A percentile compares a stretch with the other conserved stretches of the same genome.
Evolutionary conservation across 1,139 yeast species (phyloP).

Genomic region (Blastobotrys arbuscula): DNA sequence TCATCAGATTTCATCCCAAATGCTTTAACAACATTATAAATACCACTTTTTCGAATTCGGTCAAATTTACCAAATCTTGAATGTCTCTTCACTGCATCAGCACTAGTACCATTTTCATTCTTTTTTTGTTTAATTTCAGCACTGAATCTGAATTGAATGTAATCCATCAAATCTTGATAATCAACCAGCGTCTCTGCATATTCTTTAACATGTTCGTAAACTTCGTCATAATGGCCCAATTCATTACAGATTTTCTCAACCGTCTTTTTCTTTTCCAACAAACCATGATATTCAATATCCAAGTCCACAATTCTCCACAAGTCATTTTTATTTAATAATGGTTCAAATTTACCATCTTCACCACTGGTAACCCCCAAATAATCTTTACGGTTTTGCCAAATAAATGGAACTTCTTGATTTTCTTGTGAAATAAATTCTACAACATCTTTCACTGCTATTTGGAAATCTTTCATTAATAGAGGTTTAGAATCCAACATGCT

Average conservation of each 20-base stretch:
- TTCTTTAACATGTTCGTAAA: slow-evolving; percentile 50
- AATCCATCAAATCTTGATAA: slow-evolving; percentile 83
- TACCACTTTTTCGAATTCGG: slow-evolving; percentile 60
- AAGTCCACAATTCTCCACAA: slow-evolving; percentile 85
- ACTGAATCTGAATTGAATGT: slow-evolving; percentile 74
- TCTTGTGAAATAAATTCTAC: slow-evolving; percentile 76
- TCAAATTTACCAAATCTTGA: slow-evolving; percentile 70
- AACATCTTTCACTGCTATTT: slow-evolving; percentile 66
- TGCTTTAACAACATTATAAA: slow-evolving; percentile 64
- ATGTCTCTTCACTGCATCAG: slow-evolving; percentile 47
- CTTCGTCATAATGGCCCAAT: slow-evolving; percentile 52
- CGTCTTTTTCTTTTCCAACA: slow-evolving; percentile 66
- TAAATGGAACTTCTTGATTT: slow-evolving; percentile 88
- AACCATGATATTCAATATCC: slow-evolving; percentile 84
- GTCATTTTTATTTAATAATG: slow-evolving; percentile 49
- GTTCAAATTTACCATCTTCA: slow-evolving; percentile 37
- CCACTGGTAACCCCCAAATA: slow-evolving; percentile 47
- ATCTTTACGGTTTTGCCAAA: slow-evolving; percentile 93
- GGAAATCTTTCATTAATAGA: slow-evolving; percentile 55
- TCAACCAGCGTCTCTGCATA: slow-evolving; percentile 67
- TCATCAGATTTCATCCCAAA: slow-evolving; percentile 75
- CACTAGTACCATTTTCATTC: slow-evolving; percentile 15
- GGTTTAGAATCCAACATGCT: slow-evolving; percentile 28
- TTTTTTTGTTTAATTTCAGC: slow-evolving; percentile 54
- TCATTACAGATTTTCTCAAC: slow-evolving; percentile 54